phyloP scores from a whole-genome alignment of 2,329 filamentous ascomycete genomes.

The Cryphonectria radicalis region DNA sequence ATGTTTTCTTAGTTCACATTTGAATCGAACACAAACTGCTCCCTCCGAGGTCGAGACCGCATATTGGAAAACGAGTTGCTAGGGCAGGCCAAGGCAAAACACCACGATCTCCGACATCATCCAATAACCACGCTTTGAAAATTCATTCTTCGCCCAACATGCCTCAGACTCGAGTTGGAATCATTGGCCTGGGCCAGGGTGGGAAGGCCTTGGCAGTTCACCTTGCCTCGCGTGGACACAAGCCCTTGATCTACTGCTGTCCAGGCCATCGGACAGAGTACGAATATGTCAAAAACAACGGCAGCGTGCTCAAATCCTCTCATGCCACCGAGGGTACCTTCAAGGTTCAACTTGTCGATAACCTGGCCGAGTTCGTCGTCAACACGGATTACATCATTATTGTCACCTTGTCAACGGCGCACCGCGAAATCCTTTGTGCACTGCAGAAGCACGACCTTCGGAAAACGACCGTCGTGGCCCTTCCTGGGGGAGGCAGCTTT shows the following conservation, averaged over 20 bases:
- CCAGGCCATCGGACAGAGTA: conserved; percentile 18
- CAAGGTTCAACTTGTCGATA: conserved; percentile 11
- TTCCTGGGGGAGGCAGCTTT: conserved; percentile 17
- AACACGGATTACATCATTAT: conserved; percentile 14
- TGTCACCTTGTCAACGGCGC: conserved; percentile 17
- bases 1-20: not conserved
- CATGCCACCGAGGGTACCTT: conserved; percentile 8
- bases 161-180: conserved; percentile 16
- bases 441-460: conserved; percentile 13
- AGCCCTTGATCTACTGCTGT: conserved; percentile 17
- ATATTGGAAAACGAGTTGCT: not conserved
- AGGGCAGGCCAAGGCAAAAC: not conserved
- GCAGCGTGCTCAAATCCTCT: conserved; percentile 8
- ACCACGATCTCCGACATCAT: not conserved
- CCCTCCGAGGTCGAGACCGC: not conserved
- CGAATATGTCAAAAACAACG: conserved; percentile 9
- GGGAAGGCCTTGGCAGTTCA: conserved; percentile 19
- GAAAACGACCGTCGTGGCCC: conserved; percentile 11
- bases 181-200: conserved; percentile 20
- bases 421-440: conserved; percentile 14
- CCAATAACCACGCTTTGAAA: not conserved
- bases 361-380: conserved; percentile 10
- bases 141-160: not conserved
- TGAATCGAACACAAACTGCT: not conserved
- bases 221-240: conserved; percentile 13